Base-by-base conservation (phyloP, 2,329 filamentous ascomycete species). In the Ophioceras dolichostomum region DNA sequence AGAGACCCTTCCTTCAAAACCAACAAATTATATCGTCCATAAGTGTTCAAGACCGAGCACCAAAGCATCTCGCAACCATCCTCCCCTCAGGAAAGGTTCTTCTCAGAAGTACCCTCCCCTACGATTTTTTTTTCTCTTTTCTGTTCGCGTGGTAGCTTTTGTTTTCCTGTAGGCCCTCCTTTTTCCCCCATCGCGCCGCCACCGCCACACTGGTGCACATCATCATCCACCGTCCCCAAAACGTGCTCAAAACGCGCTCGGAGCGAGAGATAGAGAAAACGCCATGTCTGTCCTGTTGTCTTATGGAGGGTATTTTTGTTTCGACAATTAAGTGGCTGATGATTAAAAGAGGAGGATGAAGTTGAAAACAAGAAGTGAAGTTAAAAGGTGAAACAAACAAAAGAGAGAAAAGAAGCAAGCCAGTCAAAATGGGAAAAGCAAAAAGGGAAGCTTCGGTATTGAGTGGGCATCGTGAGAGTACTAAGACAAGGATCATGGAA, bases 381-480 rank as follows among this genome's bases (percentile, higher is more conserved):
- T n/a, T n/a, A 31, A 34, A 36, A 32, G 31, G 16, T 18, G 37
- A 52, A 56, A 55, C 58, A 51, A 61, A 49, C 49, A 51, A 49
- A 56, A 53, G 51, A 54, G 55, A 55, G 52, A 58, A 55, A 53
- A 56, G 58, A 57, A 48, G n/a, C n/a, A n/a, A n/a, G n/a, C n/a
- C n/a, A n/a, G n/a, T n/a, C 47, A 56, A 59, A 54, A 52, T 50
- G 51, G 58, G 69, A 66, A 55, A 64, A 56, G 58, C n/a, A n/a
- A n/a, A n/a, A n/a, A n/a, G n/a, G n/a, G n/a, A 64, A 60, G 62
- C 62, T 66, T 65, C 61, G 64, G 65, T 71, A 68, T 65, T 69
- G 64, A 67, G 63, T 57, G 62, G 38, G 62, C 65, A 68, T 75
- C 68, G 69, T 71, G 62, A n/a, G n/a, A 66, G 59, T 65, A 68